phyloP scores from a whole-genome alignment of 1,284 basidiomycete genomes.

The Xanthoconium separans region DNA sequence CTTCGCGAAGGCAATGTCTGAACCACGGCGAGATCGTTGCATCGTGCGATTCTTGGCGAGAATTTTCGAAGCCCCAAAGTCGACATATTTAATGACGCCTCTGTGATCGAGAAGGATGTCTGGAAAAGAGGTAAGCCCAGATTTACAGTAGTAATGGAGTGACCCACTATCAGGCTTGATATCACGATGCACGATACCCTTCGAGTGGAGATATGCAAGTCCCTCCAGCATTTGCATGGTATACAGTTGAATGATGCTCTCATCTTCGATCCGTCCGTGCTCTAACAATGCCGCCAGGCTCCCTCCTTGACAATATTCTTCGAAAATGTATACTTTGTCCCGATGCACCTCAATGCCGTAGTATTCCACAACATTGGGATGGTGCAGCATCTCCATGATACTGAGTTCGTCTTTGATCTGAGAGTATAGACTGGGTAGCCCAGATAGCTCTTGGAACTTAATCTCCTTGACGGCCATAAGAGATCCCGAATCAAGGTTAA shows the following conservation, averaged over 20 bases:
- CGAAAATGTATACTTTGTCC: conserved; percentile 99
- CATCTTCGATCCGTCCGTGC: conserved; percentile 95
- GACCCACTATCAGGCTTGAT: conserved; percentile 98
- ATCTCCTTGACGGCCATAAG: conserved; percentile 99
- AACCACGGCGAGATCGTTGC: conserved; percentile 65
- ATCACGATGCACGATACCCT: conserved; percentile 93
- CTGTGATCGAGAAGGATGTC: conserved; percentile 94
- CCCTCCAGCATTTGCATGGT: conserved; percentile 98
- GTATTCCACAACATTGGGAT: conserved; percentile 98
- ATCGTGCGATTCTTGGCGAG: conserved; percentile 92
- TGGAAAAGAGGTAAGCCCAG: conserved; percentile 35
- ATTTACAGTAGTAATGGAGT: conserved; percentile 4
- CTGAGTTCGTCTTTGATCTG: conserved; percentile 97
- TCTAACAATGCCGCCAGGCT: conserved; percentile 89
- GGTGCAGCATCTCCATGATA: conserved; percentile 98
- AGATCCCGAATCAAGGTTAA: conserved; percentile 95
- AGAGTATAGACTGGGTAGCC: conserved; percentile 80
- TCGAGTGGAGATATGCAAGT: conserved; percentile 89
- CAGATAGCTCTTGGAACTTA: conserved; percentile 91
- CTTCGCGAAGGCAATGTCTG: conserved; percentile 36
- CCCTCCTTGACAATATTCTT: conserved; percentile 98
- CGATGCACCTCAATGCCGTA: conserved; percentile 99
- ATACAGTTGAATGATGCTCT: conserved; percentile 94
- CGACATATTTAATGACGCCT: conserved; percentile 96
- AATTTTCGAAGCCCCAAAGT: conserved; percentile 98